Evolutionary conservation across 2,329 filamentous ascomycete genomes (phyloP), one percentile per base, ranked within the genome.

Genomic region (Lojkania enalia): DNA sequence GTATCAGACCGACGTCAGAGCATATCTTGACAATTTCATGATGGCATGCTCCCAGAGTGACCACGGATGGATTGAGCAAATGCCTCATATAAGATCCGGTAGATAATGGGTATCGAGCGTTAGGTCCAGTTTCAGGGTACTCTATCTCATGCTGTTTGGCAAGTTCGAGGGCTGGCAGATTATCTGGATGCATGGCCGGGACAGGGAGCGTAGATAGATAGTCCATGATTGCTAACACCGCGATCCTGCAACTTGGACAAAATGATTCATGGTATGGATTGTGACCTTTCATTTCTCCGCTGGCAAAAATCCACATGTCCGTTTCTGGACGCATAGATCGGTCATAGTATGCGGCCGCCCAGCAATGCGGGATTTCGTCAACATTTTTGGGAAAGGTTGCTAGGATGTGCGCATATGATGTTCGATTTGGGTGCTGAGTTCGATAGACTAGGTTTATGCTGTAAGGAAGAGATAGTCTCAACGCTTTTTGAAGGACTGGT

Each of bases 391-490:
- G 4, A 69, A 73, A 54, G 64, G 70, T 54, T 66, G 67, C 25
- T 66, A 70, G 47, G 19, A 70, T 59, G 20, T 62, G 60, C 12
- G 67, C 61, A 44, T 67, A 46, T 25, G 48, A 27, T 11, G 63
- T 78, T 16, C 73, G 73, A 36, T 67, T 71, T 16, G 76, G 71
- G 61, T 82, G 84, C 49, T 86, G 81, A 4, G 87, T 70, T 2
- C 85, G 77, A n/a, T 85, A 78, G 35, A 83, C 72, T 3, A 88
- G 67, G 4, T 81, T 76, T 12, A 88, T 70, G 3, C 82, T 81
- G 54, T 77, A 69, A 0, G 85, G 85, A 6, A 85, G 68, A 23
- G 80, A 74, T 2, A 64, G 57, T 19, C 66, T 58, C 0, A 88
- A 74, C 11, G 79, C 73, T 2, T 54, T 43, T n/a, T 81, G 60